Evolutionary conservation across 345 rosid genomes (phyloP), one percentile per base, ranked within the genome.

Genomic region (Dipteronia dyeriana): DNA sequence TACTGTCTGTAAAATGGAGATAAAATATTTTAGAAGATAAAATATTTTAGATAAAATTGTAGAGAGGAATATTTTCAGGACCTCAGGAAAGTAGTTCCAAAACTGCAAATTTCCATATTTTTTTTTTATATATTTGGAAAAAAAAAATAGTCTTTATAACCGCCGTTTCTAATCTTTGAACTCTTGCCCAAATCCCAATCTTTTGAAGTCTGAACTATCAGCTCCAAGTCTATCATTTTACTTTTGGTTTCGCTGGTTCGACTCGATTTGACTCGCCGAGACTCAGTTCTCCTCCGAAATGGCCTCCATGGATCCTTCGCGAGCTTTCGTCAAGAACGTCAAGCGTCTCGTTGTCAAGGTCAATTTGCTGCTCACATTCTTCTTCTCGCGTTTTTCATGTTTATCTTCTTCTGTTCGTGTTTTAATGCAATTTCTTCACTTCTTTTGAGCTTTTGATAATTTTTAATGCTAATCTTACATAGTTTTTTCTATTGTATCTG

Each of bases 341-440:
- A 88, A 85, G 85, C 89, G 89, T 72, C 74, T 88, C 43, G 79
- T 88, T 60, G 81, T 88, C 63, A 88, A 86, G 89, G 89, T 86
- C 39, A 14, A 39, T 7, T 0, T 34, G 29, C 56, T 39, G 51
- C 66, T 20, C 41, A 9, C 9, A 56, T 20, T 7, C 13, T 54
- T 54, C 62, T 49, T 47, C 38, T 22, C 4, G 1, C 26, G 26
- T 26, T 34, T 20, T 29, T 19, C 25, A 4, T 17, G 9, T 11
- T 9, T 17, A 8, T 7, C 38, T 49, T 23, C 12, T 61, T 17
- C 43, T 51, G 4, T 26, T 9, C 5, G 14, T 14, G 20, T 71
- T 54, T 13, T 29, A 29, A 29, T 20, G 16, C 39, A 10, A 38
- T 57, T 60, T 56, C n/a, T 34, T 4, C 45, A 16, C 49, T 56